Percentiles rank a stretch among this genome's conserved stretches.
Evolutionary conservation across 495 filamentous ascomycete genomes (phyloP).

Genomic region (Baudoinia panamericana): DNA sequence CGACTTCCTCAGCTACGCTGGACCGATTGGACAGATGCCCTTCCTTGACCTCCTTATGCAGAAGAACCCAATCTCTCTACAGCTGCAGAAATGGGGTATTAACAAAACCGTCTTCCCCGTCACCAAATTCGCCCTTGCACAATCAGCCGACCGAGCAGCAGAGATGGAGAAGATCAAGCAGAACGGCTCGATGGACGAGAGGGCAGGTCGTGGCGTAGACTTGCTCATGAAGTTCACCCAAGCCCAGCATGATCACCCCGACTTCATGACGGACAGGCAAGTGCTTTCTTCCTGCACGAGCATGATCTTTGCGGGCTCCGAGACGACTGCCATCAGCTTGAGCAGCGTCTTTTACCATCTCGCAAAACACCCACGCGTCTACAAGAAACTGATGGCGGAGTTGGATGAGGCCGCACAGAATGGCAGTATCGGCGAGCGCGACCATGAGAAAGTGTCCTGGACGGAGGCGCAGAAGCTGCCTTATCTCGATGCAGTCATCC

Average conservation of each 20-base stretch:
- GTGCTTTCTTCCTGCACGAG: conserved; percentile 52
- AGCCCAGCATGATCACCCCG: conserved; percentile 36
- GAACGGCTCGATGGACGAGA: conserved; percentile 27
- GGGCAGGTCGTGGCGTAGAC: conserved; percentile 32
- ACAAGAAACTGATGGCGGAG: conserved; percentile 31
- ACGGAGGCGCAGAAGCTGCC: conserved; percentile 34
- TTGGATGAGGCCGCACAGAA: conserved; percentile 27
- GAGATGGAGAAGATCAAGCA: conserved; percentile 31
- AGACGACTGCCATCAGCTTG: conserved; percentile 33
- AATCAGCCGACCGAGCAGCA: conserved; percentile 41
- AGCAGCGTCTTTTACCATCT: conserved; percentile 31
- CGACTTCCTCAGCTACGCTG: conserved; percentile 36
- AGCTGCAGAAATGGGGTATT: conserved; percentile 30
- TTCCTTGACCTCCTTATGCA: conserved; percentile 37
- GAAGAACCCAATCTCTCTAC: conserved; percentile 38
- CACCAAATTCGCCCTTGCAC: conserved; percentile 44
- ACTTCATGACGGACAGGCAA: conserved; percentile 51
- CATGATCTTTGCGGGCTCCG: conserved; percentile 45
- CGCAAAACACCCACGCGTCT: conserved; percentile 27
- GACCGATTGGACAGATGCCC: conserved; percentile 39
- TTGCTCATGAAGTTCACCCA: conserved; percentile 37
- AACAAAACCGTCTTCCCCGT: conserved; percentile 48
- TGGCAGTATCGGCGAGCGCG: conserved; percentile 25
- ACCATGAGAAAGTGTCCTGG: conserved; percentile 31
- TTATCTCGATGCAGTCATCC: conserved; percentile 56